Base-by-base conservation (phyloP, 2,329 filamentous ascomycete genomes). In the Metarhizium humberi region DNA sequence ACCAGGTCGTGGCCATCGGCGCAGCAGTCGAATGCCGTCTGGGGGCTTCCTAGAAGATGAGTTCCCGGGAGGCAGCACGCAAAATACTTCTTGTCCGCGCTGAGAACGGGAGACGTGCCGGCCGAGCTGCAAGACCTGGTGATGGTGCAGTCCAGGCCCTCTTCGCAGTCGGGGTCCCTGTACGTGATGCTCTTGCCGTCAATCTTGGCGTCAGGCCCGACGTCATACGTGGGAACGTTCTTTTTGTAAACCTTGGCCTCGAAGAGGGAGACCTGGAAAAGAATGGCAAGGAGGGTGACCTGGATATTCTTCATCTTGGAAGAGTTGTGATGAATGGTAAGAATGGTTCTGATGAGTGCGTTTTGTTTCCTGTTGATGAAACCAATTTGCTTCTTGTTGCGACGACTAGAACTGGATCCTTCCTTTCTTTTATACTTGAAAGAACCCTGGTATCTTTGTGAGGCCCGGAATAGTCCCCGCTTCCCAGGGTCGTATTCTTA, bases 11-110 rank as follows among this genome's bases (percentile, higher is more conserved):
- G 60, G 20, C 58, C 60, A 5, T 32, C 52, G 29, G 57, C 60
- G 51, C 59, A 62, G 55, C 60, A 62, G 51, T 62, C 53, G 29
- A 60, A 61, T 10, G 51, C 58, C 4, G 59, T 60, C 30, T 57
- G 56, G 6, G 55, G 52, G 36, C 52, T 55, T 32, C 59, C 59
- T 32, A 57, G 55, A 16, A 61, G 56, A n/a, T 34, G 46, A 45
- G 58, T 52, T 7, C 54, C 56, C 1, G 32, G 34, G 3, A 43
- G 25, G 32, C 59, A 58, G 52, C 58, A 61, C 2, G 56, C 55
- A 30, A 55, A 57, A 46, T 49, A 57, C 51, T 55, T 56, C 53
- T 59, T 54, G 56, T 63, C 43, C 25, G 56, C 47, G 16, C 42
- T 55, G 43, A 59, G 45, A 36, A 52, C 54, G 11, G 57, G 57